These are phyloP conservation scores for Polytrichum formosum DNA, from an alignment of 225 moss, liverwort and hornwort species.

Conservation along the genomic window DNA sequence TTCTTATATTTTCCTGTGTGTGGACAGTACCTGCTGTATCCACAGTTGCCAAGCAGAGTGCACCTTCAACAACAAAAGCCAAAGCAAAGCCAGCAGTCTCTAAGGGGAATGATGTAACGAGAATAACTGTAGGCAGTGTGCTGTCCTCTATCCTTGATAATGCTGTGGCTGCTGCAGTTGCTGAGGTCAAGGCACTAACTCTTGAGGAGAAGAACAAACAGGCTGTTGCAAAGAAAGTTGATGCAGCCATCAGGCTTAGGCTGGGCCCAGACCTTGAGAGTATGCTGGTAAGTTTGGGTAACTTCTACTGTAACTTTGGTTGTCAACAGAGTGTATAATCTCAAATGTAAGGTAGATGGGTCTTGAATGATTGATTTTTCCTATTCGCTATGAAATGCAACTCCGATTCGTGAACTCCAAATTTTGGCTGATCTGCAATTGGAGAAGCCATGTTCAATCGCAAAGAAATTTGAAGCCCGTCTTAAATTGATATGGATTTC, in stretches of 20 bases:
- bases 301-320: no score
- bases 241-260: constrained; percentile 26
- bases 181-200: constrained; percentile 29
- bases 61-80: constrained; percentile 26
- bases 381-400: no score
- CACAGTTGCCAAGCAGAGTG: constrained; percentile 24
- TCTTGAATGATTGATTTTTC: no score
- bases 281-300: constrained; percentile 39
- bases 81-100: constrained; percentile 26
- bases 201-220: constrained; percentile 42
- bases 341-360: no score
- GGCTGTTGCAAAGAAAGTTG: constrained; percentile 22
- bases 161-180: constrained; percentile 40
- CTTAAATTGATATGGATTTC: no score
- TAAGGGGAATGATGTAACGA: constrained; percentile 24
- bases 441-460: no score
- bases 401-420: no score
- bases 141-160: constrained; percentile 45
- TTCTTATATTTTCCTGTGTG: background rate
- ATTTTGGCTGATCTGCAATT: no score
- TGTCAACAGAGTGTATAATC: no score
- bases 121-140: constrained; percentile 44
- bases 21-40: constrained; percentile 4
- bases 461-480: no score
- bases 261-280: constrained; percentile 67